A percentile compares a stretch with the other conserved stretches of the same genome.
Conservation (phyloP, 2,329 filamentous ascomycete genomes). For the Fusarium marasasianum region DNA sequence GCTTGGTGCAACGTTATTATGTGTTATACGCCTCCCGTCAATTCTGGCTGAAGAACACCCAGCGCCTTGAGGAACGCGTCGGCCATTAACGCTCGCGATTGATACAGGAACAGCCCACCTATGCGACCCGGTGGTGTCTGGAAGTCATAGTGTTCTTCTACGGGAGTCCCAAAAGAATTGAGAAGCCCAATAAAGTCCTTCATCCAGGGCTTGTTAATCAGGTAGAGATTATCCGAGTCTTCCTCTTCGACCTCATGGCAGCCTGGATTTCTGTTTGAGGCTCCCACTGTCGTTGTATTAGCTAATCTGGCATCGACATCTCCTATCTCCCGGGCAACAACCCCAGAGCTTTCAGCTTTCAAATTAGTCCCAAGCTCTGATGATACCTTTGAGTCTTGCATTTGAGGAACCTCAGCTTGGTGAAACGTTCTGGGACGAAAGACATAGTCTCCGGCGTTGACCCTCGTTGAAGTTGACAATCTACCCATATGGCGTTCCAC, state of each 20-base stretch:
- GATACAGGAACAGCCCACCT: not conserved
- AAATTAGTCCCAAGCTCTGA: not conserved
- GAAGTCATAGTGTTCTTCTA: not conserved
- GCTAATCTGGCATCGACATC: not conserved
- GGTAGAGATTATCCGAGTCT: not conserved
- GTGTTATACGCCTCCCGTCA: too few relatives aligned
- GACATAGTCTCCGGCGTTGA: not conserved
- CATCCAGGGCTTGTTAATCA: not conserved
- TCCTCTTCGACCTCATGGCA: not conserved
- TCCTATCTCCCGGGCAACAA: not conserved
- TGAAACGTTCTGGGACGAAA: not conserved
- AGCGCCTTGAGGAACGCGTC: not conserved
- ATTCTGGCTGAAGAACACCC: not conserved
- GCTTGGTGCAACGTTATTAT: not conserved
- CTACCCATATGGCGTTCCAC: not conserved
- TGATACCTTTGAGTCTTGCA: not conserved
- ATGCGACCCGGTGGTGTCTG: not conserved
- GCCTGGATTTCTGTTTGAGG: not conserved
- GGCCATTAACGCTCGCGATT: not conserved
- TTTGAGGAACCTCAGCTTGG: not conserved
- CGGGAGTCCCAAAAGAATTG: not conserved
- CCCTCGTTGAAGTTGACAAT: not conserved
- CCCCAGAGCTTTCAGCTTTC: fast-evolving
- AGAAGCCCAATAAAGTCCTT: fast-evolving
- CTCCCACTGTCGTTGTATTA: not conserved